phyloP scores from a whole-genome alignment of 2,329 filamentous ascomycete species.

The Fusarium sp. region DNA sequence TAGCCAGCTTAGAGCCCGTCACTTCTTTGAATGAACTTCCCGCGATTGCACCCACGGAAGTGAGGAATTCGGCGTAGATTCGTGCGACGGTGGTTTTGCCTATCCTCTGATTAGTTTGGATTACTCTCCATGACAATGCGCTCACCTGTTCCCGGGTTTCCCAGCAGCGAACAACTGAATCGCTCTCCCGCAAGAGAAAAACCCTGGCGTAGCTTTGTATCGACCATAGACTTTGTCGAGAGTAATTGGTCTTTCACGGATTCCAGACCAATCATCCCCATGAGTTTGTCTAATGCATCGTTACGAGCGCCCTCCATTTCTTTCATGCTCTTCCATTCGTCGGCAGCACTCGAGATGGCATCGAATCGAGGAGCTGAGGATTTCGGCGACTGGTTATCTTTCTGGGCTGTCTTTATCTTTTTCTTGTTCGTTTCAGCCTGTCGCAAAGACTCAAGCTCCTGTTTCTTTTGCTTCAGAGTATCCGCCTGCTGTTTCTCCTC shows the following conservation, averaged over 20 bases:
- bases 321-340: conserved; percentile 76
- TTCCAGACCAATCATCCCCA: conserved; percentile 81
- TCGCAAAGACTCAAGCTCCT: conserved; percentile 62
- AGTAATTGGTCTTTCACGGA: conserved; percentile 77
- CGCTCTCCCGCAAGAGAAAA: conserved; percentile 70
- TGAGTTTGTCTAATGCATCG: conserved; percentile 72
- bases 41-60: conserved; percentile 73
- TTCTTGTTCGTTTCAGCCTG: conserved; percentile 47
- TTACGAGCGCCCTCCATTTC: conserved; percentile 65
- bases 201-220: conserved; percentile 71
- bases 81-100: conserved; percentile 82
- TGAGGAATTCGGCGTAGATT: conserved; percentile 77
- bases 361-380: not conserved
- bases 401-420: conserved; percentile 27
- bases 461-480: conserved; percentile 61
- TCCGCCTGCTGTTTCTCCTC: conserved; percentile 63
- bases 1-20: conserved; percentile 76
- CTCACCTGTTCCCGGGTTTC: conserved; percentile 82
- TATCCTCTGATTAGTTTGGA: conserved; percentile 32
- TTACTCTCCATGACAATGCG: not conserved
- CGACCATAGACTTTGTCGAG: conserved; percentile 73
- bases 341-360: conserved; percentile 50
- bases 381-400: not conserved
- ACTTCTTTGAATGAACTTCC: conserved; percentile 75
- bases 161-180: conserved; percentile 74